Conservation (phyloP, 2,329 filamentous ascomycete species). For the Pyrenochaeta sp. region DNA sequence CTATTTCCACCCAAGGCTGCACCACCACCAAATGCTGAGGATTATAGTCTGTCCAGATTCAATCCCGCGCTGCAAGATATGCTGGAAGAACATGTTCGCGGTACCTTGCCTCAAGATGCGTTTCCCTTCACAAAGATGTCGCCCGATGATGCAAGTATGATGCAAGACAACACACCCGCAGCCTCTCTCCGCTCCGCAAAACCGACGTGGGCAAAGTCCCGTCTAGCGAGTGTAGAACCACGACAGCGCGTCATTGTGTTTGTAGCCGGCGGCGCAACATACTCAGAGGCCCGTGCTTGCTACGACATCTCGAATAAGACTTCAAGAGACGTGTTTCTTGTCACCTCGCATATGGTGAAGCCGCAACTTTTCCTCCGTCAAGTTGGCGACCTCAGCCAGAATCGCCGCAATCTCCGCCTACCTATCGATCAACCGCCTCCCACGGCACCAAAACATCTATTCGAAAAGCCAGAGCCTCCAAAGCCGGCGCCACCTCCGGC, state of each 20-base stretch:
- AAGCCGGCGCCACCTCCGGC: slow-evolving; percentile 63
- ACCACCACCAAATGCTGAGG: slow-evolving; percentile 66
- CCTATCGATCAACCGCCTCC: slow-evolving; percentile 81
- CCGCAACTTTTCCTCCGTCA: slow-evolving; percentile 85
- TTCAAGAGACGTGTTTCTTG: slow-evolving; percentile 84
- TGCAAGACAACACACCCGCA: slow-evolving; percentile 60
- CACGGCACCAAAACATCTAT: slow-evolving; percentile 85
- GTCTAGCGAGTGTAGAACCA: slow-evolving; percentile 78
- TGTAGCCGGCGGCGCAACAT: slow-evolving; percentile 94
- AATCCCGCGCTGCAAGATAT: slow-evolving; percentile 83
- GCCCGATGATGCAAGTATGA: slow-evolving; percentile 66
- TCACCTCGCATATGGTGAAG: slow-evolving; percentile 91
- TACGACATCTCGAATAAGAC: slow-evolving; percentile 81
- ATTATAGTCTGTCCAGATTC: slow-evolving; percentile 86
- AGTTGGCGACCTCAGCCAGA: slow-evolving; percentile 78
- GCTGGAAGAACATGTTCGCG: slow-evolving; percentile 71
- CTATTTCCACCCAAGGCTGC: slow-evolving; percentile 75
- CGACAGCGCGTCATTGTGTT: slow-evolving; percentile 92
- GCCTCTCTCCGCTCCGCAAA: slow-evolving; percentile 88
- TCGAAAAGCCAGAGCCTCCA: slow-evolving; percentile 72
- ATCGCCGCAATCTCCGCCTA: slow-evolving; percentile 78
- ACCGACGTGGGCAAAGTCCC: slow-evolving; percentile 91
- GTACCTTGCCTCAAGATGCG: slow-evolving; percentile 52
- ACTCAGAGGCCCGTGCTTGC: slow-evolving; percentile 86
- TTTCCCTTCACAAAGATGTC: slow-evolving; percentile 63